Base-by-base conservation (phyloP, 805 yeast genomes). In the Wickerhamomyces bovis region DNA sequence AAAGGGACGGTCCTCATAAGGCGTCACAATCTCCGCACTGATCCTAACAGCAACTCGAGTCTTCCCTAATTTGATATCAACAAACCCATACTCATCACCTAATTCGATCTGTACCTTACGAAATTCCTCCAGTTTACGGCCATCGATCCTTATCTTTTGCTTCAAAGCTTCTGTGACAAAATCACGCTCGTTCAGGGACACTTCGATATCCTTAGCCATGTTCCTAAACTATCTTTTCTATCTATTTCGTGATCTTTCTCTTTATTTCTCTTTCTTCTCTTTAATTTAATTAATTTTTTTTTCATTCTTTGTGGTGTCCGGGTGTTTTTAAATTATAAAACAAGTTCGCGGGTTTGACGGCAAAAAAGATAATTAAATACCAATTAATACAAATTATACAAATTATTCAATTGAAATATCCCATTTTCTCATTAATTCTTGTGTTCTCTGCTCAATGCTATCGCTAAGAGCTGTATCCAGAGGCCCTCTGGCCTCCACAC, bases 1-100 rank as follows among this genome's bases (percentile, higher is more conserved):
- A 62, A 88, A 92, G 0, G 97, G 97, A 45, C 96, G 74, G 54
- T 90, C 95, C 43, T 89, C 96, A 52, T 75, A 83, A 0, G 99
- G 99, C 48, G 78, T 77, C 4, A 78, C 74, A 13, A 94, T 81
- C 44, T 80, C 83, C 11, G 95, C 85, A 16, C 89, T 80, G 6
- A 92, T 81, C 46, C 87, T 73, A 4, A 80, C 89, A 1, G 83
- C 75, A 11, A 87, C 76, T 55, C 78, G 63, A 48, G 98, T 90
- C 35, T 77, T 70, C 0, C 98, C 98, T 62, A 89, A 72, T 15
- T 66, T 68, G 3, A 92, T 82, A 54, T 87, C 88, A 5, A 84
- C 95, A 56, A 80, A 84, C 12, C 97, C 98, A 57, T 77, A 84
- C 47, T 84, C 87, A 12, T 74, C 72, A 16, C 89, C 86, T 38